Conservation (phyloP, 2,329 filamentous ascomycete genomes). For the Talaromyces pinophilus region DNA sequence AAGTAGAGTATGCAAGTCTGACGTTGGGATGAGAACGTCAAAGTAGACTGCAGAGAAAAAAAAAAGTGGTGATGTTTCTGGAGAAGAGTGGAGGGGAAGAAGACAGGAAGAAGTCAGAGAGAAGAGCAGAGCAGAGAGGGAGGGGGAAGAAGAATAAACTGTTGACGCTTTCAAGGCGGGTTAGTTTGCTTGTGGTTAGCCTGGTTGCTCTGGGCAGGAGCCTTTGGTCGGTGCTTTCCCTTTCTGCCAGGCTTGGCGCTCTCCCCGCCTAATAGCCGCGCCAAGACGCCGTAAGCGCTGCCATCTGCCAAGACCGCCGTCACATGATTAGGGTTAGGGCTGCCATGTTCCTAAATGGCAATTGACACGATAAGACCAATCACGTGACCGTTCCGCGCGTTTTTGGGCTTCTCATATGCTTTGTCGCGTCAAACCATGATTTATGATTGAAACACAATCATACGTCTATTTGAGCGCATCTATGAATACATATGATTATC, state of each 20-base stretch:
- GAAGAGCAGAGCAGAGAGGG: background rate
- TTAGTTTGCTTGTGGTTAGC: slow-evolving; percentile 20
- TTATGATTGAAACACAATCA: background rate
- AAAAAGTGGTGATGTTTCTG: background rate
- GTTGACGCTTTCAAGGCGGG: slow-evolving; percentile 17
- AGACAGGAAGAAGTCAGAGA: slow-evolving; percentile 17
- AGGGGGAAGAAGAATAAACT: slow-evolving; percentile 3
- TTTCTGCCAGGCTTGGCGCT: slow-evolving; percentile 25
- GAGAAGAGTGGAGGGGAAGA: slow-evolving; percentile 32
- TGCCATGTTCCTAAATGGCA: background rate
- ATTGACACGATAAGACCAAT: background rate
- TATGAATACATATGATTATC: background rate
- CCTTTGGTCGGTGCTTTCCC: slow-evolving; percentile 14
- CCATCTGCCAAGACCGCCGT: background rate
- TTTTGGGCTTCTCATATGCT: background rate
- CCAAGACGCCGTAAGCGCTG: slow-evolving; percentile 11
- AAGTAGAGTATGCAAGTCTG: slow-evolving; percentile 10
- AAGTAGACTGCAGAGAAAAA: slow-evolving; percentile 24
- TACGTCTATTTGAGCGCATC: background rate
- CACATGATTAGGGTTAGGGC: slow-evolving; percentile 1
- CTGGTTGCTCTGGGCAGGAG: slow-evolving; percentile 20
- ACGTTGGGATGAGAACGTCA: slow-evolving; percentile 21
- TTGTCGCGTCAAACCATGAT: background rate
- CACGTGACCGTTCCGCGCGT: background rate
- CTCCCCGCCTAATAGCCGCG: slow-evolving; percentile 20